Conservation (phyloP, 2,329 filamentous ascomycete species). For the Penicillium paneum region DNA sequence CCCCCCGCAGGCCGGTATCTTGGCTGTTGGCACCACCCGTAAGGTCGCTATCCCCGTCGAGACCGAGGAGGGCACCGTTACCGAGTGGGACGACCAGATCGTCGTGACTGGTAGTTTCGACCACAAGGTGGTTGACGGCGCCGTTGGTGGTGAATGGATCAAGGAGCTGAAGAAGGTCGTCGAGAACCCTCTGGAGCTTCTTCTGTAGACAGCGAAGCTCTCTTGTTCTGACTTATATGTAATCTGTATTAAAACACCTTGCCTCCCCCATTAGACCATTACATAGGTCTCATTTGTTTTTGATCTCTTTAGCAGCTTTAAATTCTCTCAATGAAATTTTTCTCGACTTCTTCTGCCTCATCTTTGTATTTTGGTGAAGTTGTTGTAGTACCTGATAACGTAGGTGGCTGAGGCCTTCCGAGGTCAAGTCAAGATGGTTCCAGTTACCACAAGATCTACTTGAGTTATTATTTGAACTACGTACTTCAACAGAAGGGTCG, state of each 20-base stretch:
- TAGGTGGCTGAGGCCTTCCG: conserved; percentile 10
- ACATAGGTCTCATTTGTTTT: conserved; percentile 27
- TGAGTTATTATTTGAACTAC: neutral
- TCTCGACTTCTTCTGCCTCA: conserved; percentile 11
- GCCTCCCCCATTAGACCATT: conserved; percentile 24
- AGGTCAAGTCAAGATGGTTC: neutral
- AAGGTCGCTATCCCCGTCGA: conserved; percentile 90
- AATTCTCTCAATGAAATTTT: conserved; percentile 29
- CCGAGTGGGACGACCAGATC: conserved; percentile 98
- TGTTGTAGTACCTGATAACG: neutral
- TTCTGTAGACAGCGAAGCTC: conserved; percentile 62
- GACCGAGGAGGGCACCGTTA: conserved; percentile 73
- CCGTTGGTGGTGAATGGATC: conserved; percentile 95
- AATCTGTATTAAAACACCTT: conserved; percentile 40
- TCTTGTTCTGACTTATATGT: conserved; percentile 14
- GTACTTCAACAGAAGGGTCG: neutral
- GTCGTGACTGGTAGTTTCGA: conserved; percentile 93
- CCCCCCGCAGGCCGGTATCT: conserved; percentile 92
- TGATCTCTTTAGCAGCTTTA: conserved; percentile 32
- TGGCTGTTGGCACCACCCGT: conserved; percentile 89
- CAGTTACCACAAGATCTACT: neutral
- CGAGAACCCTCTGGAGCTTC: conserved; percentile 92
- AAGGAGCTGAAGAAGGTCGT: conserved; percentile 94
- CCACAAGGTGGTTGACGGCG: conserved; percentile 97
- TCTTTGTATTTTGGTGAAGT: neutral